A percentile compares a stretch with the other conserved stretches of the same genome.
Conservation (phyloP, 352 stramenopile genomes). For the Globisporangium megalacanthum region DNA sequence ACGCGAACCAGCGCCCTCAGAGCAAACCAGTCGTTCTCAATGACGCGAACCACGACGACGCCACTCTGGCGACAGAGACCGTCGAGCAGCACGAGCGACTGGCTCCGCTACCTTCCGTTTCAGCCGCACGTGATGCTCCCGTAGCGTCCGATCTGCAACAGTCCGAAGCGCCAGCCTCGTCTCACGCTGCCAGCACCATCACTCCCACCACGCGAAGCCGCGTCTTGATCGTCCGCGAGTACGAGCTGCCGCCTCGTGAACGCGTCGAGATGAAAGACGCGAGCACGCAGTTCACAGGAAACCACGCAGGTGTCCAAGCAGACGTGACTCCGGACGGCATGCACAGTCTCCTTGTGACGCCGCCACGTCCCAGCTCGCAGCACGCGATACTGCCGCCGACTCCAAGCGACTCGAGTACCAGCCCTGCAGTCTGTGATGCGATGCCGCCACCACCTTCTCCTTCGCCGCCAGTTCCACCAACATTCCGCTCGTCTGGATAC, state of each 20-base stretch:
- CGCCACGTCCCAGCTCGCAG: not conserved
- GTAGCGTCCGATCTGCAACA: no score
- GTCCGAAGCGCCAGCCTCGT: not conserved
- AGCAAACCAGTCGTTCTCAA: no score
- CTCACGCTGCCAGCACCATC: not conserved
- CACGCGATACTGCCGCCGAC: not conserved
- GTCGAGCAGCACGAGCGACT: no score
- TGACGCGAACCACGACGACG: no score
- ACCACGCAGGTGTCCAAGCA: conserved; percentile 63
- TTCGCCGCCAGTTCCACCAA: conserved; percentile 1
- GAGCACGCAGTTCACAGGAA: conserved; percentile 67
- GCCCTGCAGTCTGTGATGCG: not conserved
- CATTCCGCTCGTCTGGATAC: conserved; percentile 14
- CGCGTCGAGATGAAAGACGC: conserved; percentile 55
- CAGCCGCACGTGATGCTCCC: no score
- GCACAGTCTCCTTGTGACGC: conserved; percentile 22
- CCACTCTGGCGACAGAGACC: no score
- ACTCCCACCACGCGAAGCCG: conserved; percentile 8
- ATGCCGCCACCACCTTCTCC: not conserved
- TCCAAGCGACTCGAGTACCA: no score
- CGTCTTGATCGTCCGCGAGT: conserved; percentile 54
- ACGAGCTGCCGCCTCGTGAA: conserved; percentile 13
- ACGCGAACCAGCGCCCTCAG: no score
- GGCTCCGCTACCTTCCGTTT: no score
- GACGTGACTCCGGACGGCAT: conserved; percentile 57